phyloP scores from a whole-genome alignment of 805 yeast species.

The Spencermartinsiella europaea region DNA sequence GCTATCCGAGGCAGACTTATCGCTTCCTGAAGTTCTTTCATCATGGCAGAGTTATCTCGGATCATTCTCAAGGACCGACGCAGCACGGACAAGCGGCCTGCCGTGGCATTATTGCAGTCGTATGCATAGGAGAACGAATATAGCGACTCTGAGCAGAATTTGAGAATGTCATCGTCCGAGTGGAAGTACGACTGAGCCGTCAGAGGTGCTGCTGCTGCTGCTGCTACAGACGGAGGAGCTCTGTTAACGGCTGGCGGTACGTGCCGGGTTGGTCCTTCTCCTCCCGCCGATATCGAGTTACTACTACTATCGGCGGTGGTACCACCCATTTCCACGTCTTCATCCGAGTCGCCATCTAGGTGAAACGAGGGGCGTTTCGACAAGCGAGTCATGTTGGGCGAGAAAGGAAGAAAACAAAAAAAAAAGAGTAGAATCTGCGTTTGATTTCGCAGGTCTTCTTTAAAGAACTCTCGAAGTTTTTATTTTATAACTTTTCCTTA shows the following conservation, averaged over 20 bases:
- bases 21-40: conserved; percentile 8
- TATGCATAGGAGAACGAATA: conserved; percentile 84
- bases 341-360: conserved; percentile 11
- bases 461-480: too few species aligned
- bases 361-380: conserved; percentile 14
- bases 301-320: background rate
- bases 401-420: too few species aligned
- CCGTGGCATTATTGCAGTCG: conserved; percentile 72
- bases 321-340: conserved; percentile 1
- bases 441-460: too few species aligned
- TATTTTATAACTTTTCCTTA: too few species aligned
- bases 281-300: background rate
- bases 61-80: conserved; percentile 72
- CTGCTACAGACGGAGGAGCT: background rate
- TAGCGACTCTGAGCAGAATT: conserved; percentile 72
- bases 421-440: too few species aligned
- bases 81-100: conserved; percentile 66
- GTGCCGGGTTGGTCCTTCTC: conserved; percentile 1
- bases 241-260: background rate
- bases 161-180: conserved; percentile 41
- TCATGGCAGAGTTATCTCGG: conserved; percentile 48
- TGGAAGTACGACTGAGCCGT: background rate
- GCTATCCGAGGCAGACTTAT: background rate
- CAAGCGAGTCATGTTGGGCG: background rate
- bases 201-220: background rate